Base-by-base conservation (phyloP, 768 basidiomycete species). In the Gymnopilus dilepis region DNA sequence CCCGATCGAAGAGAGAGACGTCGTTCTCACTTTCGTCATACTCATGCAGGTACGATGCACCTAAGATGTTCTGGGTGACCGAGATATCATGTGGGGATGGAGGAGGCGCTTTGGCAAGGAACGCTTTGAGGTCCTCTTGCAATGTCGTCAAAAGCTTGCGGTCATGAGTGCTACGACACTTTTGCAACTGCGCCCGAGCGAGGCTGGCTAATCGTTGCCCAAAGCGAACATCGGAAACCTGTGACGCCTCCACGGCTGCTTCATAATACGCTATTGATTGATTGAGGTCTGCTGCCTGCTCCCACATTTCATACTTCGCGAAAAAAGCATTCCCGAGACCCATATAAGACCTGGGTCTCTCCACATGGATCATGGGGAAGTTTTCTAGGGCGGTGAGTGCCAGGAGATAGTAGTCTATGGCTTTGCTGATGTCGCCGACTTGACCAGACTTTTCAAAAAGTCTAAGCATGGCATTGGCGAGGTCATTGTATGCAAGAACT, bases 241-340 rank as follows among this genome's bases (percentile, higher is more conserved):
- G 13, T 22, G 57, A 48, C n/a, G 45, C 50, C 12, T 59, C 41
- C 9, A 65, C 52, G 34, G 57, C 60, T 42, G 66, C 58, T 31
- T 62, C 41, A 40, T 61, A 64, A 43, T 54, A 68, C n/a, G 54
- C 47, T 30, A 68, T 68, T 3, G 67, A 57, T 21, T 59, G 59
- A 33, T 59, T 63, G 19, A 68, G 45, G 22, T 63, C 61, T 17
- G 59, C 38, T 13, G 47, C 30, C 47, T 61, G 53, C 17, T 53
- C 47, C 54, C 59, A 53, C 42, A 21, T 58, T 52, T 66, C 59
- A 37, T 52, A 64, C 37, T 62, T 53, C 1, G 37, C 21, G 7
- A 60, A 60, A 38, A 60, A 60, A 1, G 60, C 56, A 33, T 68
- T 63, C 30, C 62, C 67, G 12, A 68, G 33, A 21, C 54, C 58